Evolutionary conservation across 306 rosid species (phyloP), one percentile per base, ranked within the genome.

Genomic region (Styphnolobium japonicum): DNA sequence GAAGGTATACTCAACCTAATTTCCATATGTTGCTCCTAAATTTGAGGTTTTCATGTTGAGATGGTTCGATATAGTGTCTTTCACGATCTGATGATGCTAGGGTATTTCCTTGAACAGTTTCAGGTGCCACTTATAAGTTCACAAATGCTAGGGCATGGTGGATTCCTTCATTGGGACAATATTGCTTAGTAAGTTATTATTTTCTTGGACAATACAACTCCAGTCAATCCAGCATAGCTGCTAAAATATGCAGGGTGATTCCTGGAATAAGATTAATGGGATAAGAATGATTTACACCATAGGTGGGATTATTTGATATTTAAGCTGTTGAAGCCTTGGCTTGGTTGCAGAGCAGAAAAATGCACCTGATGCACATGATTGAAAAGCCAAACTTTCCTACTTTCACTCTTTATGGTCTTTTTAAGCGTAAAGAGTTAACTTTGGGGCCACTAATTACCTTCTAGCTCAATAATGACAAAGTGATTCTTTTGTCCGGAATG

Each of bases 151-250:
- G 91, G 84, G 98, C 92, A 93, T 71, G 98, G 98, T 52, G 98
- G 95, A 73, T 93, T 90, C 77, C 97, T 91, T 81, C 98, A 90
- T 15, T 93, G 98, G 98, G 90, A 87, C 77, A 88, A 89, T 65
- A 40, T 91, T 85, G 89, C 88, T 8, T 88, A 83, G 97, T 86
- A 86, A 81, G 90, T 65, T 39, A n/a, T 31, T 63, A 62, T 42
- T 78, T 77, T 65, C 66, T 45, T 45, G 46, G 65, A 53, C 46
- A 63, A 21, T 53, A 61, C 4, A 65, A 65, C 42, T 48, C 27
- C 19, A 34, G 27, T 65, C n/a, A 18, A 14, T 29, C 40, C 25
- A 43, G 25, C n/a, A 22, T 55, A 66, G 52, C 61, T 74, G 14
- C 64, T 45, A 21, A 22, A n/a, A n/a, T n/a, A 10, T 67, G 36